Percentiles rank a stretch among this genome's conserved stretches.
phyloP scores from a whole-genome alignment of 2,329 filamentous ascomycete genomes.

The Penicillium janthinellum region DNA sequence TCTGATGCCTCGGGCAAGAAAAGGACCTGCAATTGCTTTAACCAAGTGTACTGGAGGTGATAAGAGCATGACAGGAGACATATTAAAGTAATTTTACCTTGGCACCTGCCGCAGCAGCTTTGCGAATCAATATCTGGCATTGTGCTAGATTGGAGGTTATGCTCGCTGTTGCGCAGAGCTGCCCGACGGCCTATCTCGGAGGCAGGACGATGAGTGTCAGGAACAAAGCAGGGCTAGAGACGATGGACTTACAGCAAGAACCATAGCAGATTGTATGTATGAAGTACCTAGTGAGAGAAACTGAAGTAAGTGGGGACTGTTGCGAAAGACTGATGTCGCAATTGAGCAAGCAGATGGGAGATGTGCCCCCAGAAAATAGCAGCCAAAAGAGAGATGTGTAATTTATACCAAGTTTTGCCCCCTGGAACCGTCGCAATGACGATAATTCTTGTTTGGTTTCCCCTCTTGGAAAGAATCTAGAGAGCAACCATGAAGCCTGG shows the following conservation, averaged over 20 bases:
- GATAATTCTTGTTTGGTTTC: no score
- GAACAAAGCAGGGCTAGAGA: background rate
- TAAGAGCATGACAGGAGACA: background rate
- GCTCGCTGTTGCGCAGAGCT: conserved; percentile 81
- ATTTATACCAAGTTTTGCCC: no score
- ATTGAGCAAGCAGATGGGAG: background rate
- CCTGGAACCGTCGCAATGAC: no score
- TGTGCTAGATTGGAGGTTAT: conserved; percentile 78
- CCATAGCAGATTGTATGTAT: conserved; percentile 22
- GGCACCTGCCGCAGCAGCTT: conserved; percentile 74
- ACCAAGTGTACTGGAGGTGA: background rate
- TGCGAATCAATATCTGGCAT: conserved; percentile 70
- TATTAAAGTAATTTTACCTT: conserved; percentile 57
- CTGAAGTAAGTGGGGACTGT: background rate
- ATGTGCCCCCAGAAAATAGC: no score
- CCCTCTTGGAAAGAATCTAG: no score
- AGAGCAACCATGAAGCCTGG: no score
- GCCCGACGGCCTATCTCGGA: conserved; percentile 71
- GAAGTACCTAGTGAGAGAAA: background rate
- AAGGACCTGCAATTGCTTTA: conserved; percentile 58
- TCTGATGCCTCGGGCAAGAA: conserved; percentile 92
- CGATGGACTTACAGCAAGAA: conserved; percentile 29
- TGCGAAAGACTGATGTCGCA: background rate
- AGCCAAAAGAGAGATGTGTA: no score
- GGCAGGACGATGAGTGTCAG: conserved; percentile 14